phyloP scores from a whole-genome alignment of 345 rosid species.

The Ceriops decandra region DNA sequence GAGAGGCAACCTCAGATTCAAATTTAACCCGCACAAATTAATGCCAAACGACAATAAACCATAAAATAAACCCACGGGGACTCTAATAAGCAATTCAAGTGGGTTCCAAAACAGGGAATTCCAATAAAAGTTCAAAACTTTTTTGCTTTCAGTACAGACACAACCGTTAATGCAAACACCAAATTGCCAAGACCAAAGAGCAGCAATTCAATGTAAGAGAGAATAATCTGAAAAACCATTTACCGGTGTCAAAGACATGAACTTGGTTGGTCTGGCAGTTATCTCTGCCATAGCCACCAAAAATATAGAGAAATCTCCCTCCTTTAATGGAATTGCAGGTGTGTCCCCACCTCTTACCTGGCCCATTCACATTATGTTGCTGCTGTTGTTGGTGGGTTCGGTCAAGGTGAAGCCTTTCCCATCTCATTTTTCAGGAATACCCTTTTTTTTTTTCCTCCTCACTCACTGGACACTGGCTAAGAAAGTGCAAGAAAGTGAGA shows the following conservation, averaged over 20 bases:
- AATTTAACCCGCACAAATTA: neutral
- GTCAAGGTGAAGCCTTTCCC: constrained; percentile 57
- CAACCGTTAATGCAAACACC: neutral
- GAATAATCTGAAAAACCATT: constrained; percentile 15
- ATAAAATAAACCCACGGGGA: constrained; percentile 22
- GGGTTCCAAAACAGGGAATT: neutral
- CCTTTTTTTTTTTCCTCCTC: neutral
- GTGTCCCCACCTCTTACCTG: constrained; percentile 98
- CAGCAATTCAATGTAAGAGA: neutral
- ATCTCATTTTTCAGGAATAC: constrained; percentile 55
- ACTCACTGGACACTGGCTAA: constrained; percentile 11
- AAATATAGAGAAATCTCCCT: constrained; percentile 82
- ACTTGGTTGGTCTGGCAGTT: constrained; percentile 98
- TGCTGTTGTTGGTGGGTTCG: neutral
- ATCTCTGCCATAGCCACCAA: constrained; percentile 88
- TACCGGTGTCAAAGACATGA: constrained; percentile 87
- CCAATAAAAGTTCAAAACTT: constrained; percentile 3
- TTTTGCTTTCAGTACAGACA: neutral
- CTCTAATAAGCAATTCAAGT: constrained; percentile 12
- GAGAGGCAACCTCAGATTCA: neutral
- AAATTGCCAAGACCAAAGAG: neutral
- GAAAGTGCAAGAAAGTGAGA: constrained; percentile 36
- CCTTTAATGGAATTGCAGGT: constrained; percentile 89
- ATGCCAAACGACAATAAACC: constrained; percentile 14
- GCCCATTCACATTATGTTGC: constrained; percentile 41